Percentiles rank a stretch among this genome's conserved stretches.
Conservation (phyloP, 257 asterid species). For the Eucommia ulmoides region DNA sequence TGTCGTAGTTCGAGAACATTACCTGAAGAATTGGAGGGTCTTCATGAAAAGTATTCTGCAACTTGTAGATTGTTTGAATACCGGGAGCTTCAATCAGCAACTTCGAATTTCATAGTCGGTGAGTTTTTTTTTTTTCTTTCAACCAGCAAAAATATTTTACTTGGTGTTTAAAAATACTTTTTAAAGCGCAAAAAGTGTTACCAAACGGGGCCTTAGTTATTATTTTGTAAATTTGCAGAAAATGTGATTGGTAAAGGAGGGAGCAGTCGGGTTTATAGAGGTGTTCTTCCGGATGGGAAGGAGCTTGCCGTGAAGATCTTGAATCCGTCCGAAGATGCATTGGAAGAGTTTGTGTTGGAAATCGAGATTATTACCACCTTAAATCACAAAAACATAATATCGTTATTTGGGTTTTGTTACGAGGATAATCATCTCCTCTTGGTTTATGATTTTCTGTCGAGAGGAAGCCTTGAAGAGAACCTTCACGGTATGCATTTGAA, state of each 20-base stretch:
- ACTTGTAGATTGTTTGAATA: constrained; percentile 64
- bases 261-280: constrained; percentile 78
- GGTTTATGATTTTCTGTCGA: constrained; percentile 76
- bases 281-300: constrained; percentile 75
- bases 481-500: constrained; percentile 50
- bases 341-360: constrained; percentile 70
- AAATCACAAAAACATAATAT: constrained; percentile 81
- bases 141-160: too few species aligned
- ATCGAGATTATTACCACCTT: constrained; percentile 76
- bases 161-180: too few species aligned
- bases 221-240: constrained; percentile 26
- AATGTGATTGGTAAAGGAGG: constrained; percentile 93
- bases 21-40: constrained; percentile 55
- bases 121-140: too few species aligned
- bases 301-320: constrained; percentile 90
- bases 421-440: constrained; percentile 61
- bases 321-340: constrained; percentile 58
- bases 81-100: constrained; percentile 64
- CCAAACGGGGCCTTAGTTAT: too few species aligned
- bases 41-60: constrained; percentile 78
- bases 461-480: constrained; percentile 99
- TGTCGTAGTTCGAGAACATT: constrained; percentile 21
- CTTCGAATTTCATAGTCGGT: constrained; percentile 55
- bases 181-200: too few species aligned
- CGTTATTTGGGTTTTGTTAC: constrained; percentile 86